A percentile compares a stretch with the other conserved stretches of the same genome.
These are phyloP conservation scores for Salvia sclarea DNA, from an alignment of 305 asterid genomes.

Conservation along the genomic window DNA sequence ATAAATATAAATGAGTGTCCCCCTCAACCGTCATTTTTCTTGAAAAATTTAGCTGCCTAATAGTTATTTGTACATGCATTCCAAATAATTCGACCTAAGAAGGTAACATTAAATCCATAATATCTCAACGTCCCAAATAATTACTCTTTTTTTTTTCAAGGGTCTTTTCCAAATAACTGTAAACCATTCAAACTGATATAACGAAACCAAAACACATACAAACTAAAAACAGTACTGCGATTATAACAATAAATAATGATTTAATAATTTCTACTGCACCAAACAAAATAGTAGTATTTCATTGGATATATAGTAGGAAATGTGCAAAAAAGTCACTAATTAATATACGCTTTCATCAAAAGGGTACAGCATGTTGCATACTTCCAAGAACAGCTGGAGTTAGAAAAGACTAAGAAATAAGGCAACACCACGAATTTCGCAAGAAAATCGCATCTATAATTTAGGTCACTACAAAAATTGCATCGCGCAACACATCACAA, in stretches of 20 bases:
- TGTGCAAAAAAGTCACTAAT: neutral
- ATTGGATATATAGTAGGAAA: neutral
- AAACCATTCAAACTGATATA: too few relatives aligned
- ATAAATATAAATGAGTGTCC: neutral
- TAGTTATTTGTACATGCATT: neutral
- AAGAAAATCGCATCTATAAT: neutral
- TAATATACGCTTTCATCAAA: neutral
- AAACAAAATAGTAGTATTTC: neutral
- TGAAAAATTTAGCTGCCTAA: neutral
- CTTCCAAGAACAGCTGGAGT: neutral
- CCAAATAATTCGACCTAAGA: neutral
- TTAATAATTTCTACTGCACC: neutral
- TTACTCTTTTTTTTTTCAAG: too few relatives aligned
- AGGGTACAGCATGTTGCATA: neutral
- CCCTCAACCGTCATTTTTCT: neutral
- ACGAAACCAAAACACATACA: too few relatives aligned
- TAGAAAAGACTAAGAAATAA: neutral
- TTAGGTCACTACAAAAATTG: conserved; percentile 21
- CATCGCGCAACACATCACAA: conserved; percentile 39
- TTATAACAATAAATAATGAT: neutral
- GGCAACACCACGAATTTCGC: neutral
- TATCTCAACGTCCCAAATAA: too few relatives aligned
- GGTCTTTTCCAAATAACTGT: too few relatives aligned
- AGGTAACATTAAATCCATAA: too few relatives aligned
- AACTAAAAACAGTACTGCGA: too few relatives aligned